These are phyloP conservation scores for Backusella morwellensis DNA, from an alignment of 192 early-diverging fungal genomes.

Conservation along the genomic window DNA sequence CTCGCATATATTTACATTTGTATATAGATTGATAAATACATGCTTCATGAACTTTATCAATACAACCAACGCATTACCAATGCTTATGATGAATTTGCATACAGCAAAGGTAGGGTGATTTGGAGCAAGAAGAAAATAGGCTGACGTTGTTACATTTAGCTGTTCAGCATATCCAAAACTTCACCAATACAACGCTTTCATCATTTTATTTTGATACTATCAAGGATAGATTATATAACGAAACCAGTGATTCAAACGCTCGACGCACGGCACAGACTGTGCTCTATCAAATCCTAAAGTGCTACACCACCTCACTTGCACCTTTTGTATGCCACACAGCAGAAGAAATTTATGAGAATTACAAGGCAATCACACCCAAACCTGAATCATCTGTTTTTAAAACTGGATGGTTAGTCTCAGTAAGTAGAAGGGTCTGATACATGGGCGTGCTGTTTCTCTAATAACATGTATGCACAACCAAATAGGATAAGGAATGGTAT, in stretches of 20 bases:
- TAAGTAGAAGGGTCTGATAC: conserved; percentile 13
- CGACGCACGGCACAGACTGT: conserved; percentile 67
- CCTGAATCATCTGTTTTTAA: conserved; percentile 57
- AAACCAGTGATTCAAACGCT: conserved; percentile 31
- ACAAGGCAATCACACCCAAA: conserved; percentile 33
- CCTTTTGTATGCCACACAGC: conserved; percentile 66
- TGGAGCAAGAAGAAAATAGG: neutral
- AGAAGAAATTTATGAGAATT: conserved; percentile 75
- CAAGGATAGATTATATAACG: conserved; percentile 76
- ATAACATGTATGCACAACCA: too few relatives aligned
- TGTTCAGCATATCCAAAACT: conserved; percentile 61
- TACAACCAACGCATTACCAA: conserved; percentile 52
- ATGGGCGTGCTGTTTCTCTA: conserved; percentile 15
- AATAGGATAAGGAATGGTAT: conserved; percentile 40
- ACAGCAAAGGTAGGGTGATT: conserved; percentile 50
- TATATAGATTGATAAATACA: conserved; percentile 50
- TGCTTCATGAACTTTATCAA: conserved; percentile 65
- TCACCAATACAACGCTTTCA: conserved; percentile 65
- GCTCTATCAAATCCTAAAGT: conserved; percentile 58
- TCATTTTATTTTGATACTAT: conserved; percentile 80
- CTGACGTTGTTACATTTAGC: conserved; percentile 34
- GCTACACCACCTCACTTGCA: conserved; percentile 60
- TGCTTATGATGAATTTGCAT: conserved; percentile 61
- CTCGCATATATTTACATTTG: neutral
- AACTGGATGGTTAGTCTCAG: conserved; percentile 55